Base-by-base conservation (phyloP, 1,284 basidiomycete genomes). In the Rhodotorula sp. region DNA sequence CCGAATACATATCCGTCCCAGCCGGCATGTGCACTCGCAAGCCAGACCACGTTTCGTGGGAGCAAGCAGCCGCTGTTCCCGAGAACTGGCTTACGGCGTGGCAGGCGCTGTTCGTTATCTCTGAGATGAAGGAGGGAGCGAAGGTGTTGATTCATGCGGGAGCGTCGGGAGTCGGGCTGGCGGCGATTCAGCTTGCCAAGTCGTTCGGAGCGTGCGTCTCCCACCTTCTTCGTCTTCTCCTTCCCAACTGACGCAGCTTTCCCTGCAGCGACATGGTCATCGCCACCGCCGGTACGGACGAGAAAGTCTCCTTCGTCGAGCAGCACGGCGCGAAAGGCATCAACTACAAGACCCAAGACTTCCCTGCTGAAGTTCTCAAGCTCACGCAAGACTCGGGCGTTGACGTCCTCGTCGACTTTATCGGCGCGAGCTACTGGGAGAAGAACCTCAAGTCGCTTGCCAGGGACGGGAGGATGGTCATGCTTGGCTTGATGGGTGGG, bases 141-240 rank as follows among this genome's bases (percentile, higher is more conserved):
- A 82, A 90, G 75, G 89, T 92, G 16, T 84, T 98, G 28, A 85
- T 98, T 31, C 94, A 96, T 78, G 92, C 92, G 31, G 83, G 83
- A n/a, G 92, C 91, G 5, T 91, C 89, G 15, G 92, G 94, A 60
- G 94, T 97, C 4, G 94, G 94, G 4, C 81, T 95, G 22, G 89
- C 94, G 4, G 92, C 92, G 5, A 92, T 92, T 66, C 94, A 98
- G 81, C 83, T 98, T 28, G 91, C 93, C 20, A 86, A 89, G 67
- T 78, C 85, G 64, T 87, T 85, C 69, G 87, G 86, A 70, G 89
- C 90, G 63, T 84, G 83, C 71, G 86, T 87, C 50, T 87, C 62
- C 87, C 89, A 62, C 87, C 89, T 18, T 64, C 62, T 2, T 67
- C 62, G 16, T 7, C 1, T 47, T 18, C 30, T 11, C 30, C 8